These are phyloP conservation scores for Hyaloperonospora arabidopsidis DNA, from an alignment of 352 stramenopile genomes.

Conservation along the genomic window DNA sequence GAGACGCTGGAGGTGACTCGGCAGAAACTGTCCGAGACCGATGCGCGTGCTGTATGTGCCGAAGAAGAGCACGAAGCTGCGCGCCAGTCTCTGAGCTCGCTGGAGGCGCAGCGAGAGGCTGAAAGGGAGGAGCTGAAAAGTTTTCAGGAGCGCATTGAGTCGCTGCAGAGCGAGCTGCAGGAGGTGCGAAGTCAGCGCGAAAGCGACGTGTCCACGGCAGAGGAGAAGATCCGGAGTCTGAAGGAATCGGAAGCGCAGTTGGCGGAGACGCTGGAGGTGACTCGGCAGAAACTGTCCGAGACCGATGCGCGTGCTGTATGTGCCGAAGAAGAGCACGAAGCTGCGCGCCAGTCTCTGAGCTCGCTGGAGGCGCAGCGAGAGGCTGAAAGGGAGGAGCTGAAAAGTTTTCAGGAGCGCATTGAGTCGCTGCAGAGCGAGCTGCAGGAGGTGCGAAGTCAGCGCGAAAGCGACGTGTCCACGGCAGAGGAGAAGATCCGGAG, in stretches of 20 bases:
- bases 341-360: slow-evolving; percentile 13
- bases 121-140: slow-evolving; percentile 8
- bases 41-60: slow-evolving; percentile 10
- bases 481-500: slow-evolving; percentile 18
- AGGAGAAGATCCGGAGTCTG: slow-evolving; percentile 20
- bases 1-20: slow-evolving; percentile 16
- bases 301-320: slow-evolving; percentile 12
- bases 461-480: slow-evolving; percentile 11
- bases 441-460: slow-evolving; percentile 19
- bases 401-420: slow-evolving; percentile 7
- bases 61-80: slow-evolving; percentile 19
- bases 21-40: slow-evolving; percentile 17
- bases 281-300: slow-evolving; percentile 20
- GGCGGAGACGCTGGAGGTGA: slow-evolving; percentile 14
- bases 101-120: slow-evolving; percentile 12
- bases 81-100: slow-evolving; percentile 13
- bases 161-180: slow-evolving; percentile 23
- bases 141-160: slow-evolving; percentile 7
- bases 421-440: slow-evolving; percentile 21
- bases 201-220: slow-evolving; percentile 11
- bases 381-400: slow-evolving; percentile 11
- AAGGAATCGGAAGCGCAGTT: slow-evolving; percentile 15
- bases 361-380: slow-evolving; percentile 17
- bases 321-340: slow-evolving; percentile 15
- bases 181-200: slow-evolving; percentile 17